A percentile compares a stretch with the other conserved stretches of the same genome.
Conservation (phyloP, 257 asterid genomes). For the Solanum tarijense region DNA sequence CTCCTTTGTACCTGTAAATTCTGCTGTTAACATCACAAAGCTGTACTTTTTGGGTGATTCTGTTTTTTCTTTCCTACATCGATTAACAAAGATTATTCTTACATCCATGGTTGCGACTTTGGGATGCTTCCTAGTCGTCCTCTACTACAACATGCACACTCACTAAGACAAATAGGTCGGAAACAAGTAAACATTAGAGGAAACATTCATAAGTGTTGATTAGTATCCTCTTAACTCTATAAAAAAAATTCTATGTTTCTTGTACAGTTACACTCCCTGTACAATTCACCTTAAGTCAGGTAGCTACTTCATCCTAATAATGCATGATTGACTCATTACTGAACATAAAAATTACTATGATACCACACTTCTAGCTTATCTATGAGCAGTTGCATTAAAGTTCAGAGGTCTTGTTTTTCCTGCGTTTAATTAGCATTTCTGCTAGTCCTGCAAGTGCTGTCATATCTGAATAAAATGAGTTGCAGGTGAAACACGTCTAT, state of each 20-base stretch:
- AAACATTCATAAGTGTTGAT: neutral
- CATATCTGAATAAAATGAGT: neutral
- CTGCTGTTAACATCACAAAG: neutral
- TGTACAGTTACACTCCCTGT: neutral
- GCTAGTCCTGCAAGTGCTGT: neutral
- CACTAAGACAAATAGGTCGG: neutral
- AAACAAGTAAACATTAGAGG: neutral
- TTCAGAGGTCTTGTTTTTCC: neutral
- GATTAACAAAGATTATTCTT: neutral
- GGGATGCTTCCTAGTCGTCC: neutral
- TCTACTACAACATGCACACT: neutral
- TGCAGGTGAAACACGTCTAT: slow-evolving; percentile 70
- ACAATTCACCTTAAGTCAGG: neutral
- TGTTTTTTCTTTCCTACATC: neutral
- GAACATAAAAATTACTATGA: neutral
- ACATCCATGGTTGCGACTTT: neutral
- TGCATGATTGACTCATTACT: neutral
- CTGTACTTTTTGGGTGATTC: neutral
- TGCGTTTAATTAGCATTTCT: neutral
- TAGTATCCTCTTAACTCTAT: neutral
- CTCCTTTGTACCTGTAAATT: neutral
- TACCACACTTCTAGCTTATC: neutral
- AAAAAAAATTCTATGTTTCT: neutral
- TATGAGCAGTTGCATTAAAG: neutral
- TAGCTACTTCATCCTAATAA: neutral